Evolutionary conservation across 176 grass and related monocot species (phyloP).

Genomic region (Aegilops umbellulata): DNA sequence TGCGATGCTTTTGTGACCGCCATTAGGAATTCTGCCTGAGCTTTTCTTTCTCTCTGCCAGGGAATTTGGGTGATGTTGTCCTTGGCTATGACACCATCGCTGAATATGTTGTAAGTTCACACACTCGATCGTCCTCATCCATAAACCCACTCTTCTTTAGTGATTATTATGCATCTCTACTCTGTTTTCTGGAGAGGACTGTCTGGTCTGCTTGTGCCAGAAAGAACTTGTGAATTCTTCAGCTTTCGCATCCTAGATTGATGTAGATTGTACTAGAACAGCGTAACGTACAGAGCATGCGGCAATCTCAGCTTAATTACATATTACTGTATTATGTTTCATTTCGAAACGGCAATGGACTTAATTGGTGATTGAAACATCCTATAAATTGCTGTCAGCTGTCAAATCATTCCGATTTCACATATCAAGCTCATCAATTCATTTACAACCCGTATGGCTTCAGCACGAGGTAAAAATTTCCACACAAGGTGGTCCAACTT

Average conservation of each 20-base stretch:
- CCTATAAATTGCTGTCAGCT: neutral
- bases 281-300: neutral
- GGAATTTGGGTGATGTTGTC: slow-evolving; percentile 62
- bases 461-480: slow-evolving; percentile 14
- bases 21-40: neutral
- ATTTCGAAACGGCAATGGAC: neutral
- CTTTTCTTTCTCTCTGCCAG: slow-evolving; percentile 28
- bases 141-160: neutral
- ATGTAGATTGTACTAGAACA: neutral
- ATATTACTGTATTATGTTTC: too few species aligned
- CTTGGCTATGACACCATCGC: slow-evolving; percentile 84
- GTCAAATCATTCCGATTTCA: neutral
- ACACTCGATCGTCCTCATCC: neutral
- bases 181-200: neutral
- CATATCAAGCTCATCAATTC: neutral
- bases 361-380: neutral
- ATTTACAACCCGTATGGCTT: neutral
- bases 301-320: too few species aligned
- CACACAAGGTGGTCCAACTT: neutral
- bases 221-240: neutral
- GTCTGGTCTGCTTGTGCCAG: neutral
- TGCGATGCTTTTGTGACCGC: neutral
- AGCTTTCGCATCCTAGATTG: neutral
- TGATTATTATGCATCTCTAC: neutral
- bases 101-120: slow-evolving; percentile 70